Evolutionary conservation across 2,329 filamentous ascomycete genomes (phyloP).

Genomic region (Fusarium neocosmosporiellum): DNA sequence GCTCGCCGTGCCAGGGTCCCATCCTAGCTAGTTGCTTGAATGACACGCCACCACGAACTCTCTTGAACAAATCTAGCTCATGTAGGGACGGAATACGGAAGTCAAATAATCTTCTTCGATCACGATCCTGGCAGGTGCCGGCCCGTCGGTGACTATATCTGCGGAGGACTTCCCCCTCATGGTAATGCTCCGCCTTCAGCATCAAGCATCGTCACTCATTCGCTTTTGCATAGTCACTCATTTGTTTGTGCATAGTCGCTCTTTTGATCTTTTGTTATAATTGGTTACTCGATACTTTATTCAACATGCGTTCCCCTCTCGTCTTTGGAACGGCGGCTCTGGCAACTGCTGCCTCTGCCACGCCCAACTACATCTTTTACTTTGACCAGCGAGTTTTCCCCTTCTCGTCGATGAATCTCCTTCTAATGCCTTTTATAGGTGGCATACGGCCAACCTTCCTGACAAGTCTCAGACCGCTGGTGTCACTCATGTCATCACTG

Average conservation of each 20-base stretch:
- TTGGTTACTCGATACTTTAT: not conserved
- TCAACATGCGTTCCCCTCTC: not conserved
- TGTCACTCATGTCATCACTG: constrained; percentile 66
- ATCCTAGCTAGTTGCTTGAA: not conserved
- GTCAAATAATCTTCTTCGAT: not conserved
- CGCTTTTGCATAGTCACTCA: not conserved
- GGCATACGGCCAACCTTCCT: constrained; percentile 52
- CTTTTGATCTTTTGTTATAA: not conserved
- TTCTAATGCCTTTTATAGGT: constrained; percentile 46
- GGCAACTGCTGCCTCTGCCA: constrained; percentile 15
- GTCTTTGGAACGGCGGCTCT: not conserved
- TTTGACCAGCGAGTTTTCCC: constrained; percentile 55
- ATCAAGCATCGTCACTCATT: not conserved
- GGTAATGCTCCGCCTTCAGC: not conserved
- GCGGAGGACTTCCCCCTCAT: not conserved
- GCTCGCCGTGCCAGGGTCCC: not conserved
- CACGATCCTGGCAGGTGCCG: not conserved
- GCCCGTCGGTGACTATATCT: not conserved
- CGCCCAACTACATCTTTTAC: constrained; percentile 54
- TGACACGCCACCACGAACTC: not conserved
- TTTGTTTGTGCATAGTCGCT: not conserved
- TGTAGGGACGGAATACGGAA: not conserved
- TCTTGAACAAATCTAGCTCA: not conserved
- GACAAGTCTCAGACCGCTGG: constrained; percentile 52
- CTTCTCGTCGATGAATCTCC: rapidly evolving